Percentiles rank a stretch among this genome's conserved stretches.
Evolutionary conservation across 2,329 filamentous ascomycete species (phyloP).

Genomic region (Xylaria sp.): DNA sequence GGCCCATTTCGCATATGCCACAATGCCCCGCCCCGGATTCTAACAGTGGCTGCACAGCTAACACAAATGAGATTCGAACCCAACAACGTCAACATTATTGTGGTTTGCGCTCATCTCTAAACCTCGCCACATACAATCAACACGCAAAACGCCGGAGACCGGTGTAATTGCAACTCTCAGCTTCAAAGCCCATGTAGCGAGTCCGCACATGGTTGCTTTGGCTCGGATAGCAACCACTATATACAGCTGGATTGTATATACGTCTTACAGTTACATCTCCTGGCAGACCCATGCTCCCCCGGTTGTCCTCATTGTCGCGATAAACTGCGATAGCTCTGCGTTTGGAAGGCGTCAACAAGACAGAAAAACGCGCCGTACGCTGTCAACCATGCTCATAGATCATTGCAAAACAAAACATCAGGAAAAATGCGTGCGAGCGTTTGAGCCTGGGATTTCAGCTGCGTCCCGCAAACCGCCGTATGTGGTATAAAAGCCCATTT

Average conservation of each 20-base stretch:
- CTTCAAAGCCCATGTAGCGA: neutral
- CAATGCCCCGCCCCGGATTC: neutral
- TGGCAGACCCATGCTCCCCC: constrained; percentile 19
- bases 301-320: constrained; percentile 13
- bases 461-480: constrained; percentile 23
- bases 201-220: neutral
- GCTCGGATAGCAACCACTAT: constrained; percentile 19
- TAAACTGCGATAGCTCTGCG: constrained; percentile 17
- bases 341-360: constrained; percentile 18
- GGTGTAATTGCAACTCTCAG: constrained; percentile 2
- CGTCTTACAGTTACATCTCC: constrained; percentile 24
- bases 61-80: neutral
- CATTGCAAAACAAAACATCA: constrained; percentile 32
- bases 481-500: constrained; percentile 34
- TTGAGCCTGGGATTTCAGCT: constrained; percentile 25
- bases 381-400: constrained; percentile 29
- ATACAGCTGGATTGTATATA: constrained; percentile 33
- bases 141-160: neutral
- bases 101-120: neutral
- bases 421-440: constrained; percentile 21
- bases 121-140: neutral
- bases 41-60: neutral
- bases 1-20: neutral
- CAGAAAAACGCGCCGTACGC: constrained; percentile 22
- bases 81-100: neutral